These are phyloP conservation scores for Xerocomus spinulosus DNA, from an alignment of 768 basidiomycete species.

Conservation along the genomic window DNA sequence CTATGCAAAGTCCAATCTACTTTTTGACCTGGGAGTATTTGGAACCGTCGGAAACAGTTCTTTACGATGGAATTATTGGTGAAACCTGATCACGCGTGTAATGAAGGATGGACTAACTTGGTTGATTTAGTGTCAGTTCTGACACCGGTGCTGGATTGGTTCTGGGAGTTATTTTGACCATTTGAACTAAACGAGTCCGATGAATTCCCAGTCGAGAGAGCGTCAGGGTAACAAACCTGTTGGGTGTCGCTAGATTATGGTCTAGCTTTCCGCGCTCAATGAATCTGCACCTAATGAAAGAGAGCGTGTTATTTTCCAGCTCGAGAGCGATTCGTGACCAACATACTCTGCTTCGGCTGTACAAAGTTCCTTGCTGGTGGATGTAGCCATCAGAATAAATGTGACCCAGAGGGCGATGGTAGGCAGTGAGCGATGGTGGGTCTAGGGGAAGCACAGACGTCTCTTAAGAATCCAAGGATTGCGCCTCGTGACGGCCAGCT, in stretches of 20 bases:
- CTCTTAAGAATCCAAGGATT: constrained; percentile 18
- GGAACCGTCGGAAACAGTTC: not conserved
- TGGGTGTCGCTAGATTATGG: accelerated
- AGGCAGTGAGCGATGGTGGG: not conserved
- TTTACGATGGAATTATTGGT: not conserved
- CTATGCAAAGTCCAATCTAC: too few species aligned
- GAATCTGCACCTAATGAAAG: constrained; percentile 2
- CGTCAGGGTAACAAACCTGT: constrained; percentile 1
- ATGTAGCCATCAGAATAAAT: not conserved
- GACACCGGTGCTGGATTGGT: not conserved
- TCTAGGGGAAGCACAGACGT: too few species aligned
- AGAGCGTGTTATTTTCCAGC: not conserved
- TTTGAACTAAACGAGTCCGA: not conserved
- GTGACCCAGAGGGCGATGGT: not conserved
- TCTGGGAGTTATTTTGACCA: not conserved
- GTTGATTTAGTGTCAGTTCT: not conserved
- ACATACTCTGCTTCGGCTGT: not conserved
- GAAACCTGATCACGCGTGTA: not conserved
- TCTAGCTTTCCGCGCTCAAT: constrained; percentile 1
- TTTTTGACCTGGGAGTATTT: not conserved
- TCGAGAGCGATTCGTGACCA: not conserved
- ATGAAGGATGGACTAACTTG: constrained; percentile 7
- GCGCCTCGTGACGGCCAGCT: not conserved
- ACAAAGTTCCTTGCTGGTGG: not conserved
- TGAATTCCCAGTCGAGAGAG: not conserved